Conservation (phyloP, 768 basidiomycete species). For the Russula abietina region DNA sequence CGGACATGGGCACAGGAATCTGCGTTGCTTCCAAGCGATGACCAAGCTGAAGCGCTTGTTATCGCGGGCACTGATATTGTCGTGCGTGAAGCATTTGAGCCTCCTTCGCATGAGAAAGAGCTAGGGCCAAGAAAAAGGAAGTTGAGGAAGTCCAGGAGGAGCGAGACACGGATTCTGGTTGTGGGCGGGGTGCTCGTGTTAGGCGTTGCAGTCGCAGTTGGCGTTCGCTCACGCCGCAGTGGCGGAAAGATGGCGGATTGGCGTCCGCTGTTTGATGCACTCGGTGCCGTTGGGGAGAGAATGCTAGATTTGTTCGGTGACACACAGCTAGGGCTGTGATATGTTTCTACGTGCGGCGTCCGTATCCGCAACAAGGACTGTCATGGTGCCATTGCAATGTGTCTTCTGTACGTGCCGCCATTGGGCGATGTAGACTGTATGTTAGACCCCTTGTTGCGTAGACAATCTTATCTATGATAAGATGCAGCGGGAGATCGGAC, state of each 20-base stretch:
- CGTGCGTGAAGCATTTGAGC: conserved; percentile 38
- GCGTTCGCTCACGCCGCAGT: conserved; percentile 14
- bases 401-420: too few relatives aligned
- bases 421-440: too few relatives aligned
- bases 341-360: not conserved
- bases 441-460: too few relatives aligned
- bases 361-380: not conserved
- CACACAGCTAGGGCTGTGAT: conserved; percentile 5
- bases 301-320: conserved; percentile 9
- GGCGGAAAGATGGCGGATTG: conserved; percentile 2
- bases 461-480: too few relatives aligned
- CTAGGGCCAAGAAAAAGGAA: conserved; percentile 21
- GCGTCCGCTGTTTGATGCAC: conserved; percentile 6
- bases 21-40: conserved; percentile 42
- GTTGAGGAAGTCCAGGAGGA: conserved; percentile 1
- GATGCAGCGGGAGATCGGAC: too few relatives aligned
- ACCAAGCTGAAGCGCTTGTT: conserved; percentile 58
- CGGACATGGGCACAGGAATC: conserved; percentile 62
- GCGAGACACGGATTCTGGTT: conserved; percentile 37
- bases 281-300: conserved; percentile 18
- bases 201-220: conserved; percentile 62
- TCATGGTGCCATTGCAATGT: not conserved
- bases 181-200: conserved; percentile 64
- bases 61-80: conserved; percentile 50
- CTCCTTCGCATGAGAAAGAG: conserved; percentile 29